Conservation (phyloP, 2,329 filamentous ascomycete genomes). For the Aureobasidium sp. region DNA sequence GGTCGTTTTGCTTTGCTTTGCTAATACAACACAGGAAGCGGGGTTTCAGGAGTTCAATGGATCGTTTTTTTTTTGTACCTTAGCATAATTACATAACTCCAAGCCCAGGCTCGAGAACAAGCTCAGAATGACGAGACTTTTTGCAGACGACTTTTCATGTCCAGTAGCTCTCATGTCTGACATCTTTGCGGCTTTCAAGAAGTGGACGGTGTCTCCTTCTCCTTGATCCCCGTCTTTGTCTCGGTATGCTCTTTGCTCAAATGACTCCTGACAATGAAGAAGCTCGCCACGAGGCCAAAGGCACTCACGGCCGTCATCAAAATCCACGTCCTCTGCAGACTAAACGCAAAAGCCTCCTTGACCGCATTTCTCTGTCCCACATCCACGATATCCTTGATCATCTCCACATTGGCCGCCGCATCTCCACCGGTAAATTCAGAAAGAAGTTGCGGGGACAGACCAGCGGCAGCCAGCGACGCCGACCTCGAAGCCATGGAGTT, state of each 20-base stretch:
- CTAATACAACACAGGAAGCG: not conserved
- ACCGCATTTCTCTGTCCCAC: constrained; percentile 34
- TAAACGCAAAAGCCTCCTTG: constrained; percentile 42
- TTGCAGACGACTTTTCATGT: not conserved
- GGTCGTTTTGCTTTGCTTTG: not conserved
- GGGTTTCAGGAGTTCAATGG: not conserved
- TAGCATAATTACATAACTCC: not conserved
- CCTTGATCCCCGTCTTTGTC: constrained; percentile 41
- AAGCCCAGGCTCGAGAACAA: not conserved
- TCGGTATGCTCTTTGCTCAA: constrained; percentile 46
- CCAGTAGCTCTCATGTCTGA: not conserved
- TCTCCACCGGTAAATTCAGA: constrained; percentile 34
- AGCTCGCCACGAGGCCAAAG: constrained; percentile 80
- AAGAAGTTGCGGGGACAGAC: constrained; percentile 26
- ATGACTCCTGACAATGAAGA: constrained; percentile 64
- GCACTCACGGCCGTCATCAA: constrained; percentile 50
- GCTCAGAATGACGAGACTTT: not conserved
- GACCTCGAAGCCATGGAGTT: constrained; percentile 31
- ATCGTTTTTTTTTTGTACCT: not conserved
- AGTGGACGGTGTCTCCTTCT: not conserved
- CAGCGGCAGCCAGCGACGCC: constrained; percentile 15
- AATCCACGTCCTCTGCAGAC: constrained; percentile 45
- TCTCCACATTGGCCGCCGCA: constrained; percentile 42
- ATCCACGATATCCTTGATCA: constrained; percentile 36
- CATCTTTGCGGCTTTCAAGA: not conserved